Evolutionary conservation across 768 basidiomycete species (phyloP).

Genomic region (Boletus barrowsii): DNA sequence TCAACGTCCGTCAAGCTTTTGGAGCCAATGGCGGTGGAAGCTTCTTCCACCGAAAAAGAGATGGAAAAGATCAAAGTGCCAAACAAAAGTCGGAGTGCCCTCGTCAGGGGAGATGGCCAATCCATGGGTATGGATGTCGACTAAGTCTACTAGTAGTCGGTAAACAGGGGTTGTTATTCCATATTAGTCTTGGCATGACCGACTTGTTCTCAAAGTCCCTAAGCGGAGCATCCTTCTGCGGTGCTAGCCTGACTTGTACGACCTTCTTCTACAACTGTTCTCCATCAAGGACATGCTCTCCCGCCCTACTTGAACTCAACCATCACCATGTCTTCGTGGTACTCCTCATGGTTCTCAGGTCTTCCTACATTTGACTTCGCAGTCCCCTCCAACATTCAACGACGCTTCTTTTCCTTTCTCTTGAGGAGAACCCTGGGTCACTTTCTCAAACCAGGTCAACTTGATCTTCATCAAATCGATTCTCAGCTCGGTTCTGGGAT

Average conservation of each 20-base stretch:
- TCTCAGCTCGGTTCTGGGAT: constrained; percentile 91
- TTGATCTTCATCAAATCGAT: constrained; percentile 84
- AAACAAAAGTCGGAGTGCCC: constrained; percentile 62
- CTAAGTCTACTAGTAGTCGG: constrained; percentile 26
- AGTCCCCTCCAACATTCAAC: constrained; percentile 73
- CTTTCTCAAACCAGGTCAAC: constrained; percentile 84
- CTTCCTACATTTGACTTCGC: constrained; percentile 65
- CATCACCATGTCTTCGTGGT: constrained; percentile 50
- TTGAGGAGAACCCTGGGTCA: constrained; percentile 81
- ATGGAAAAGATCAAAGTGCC: constrained; percentile 78
- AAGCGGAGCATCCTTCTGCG: constrained; percentile 4
- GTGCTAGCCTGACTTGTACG: neutral
- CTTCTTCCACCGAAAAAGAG: constrained; percentile 45
- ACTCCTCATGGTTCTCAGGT: constrained; percentile 49
- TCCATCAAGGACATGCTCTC: constrained; percentile 15
- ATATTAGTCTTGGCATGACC: constrained; percentile 13
- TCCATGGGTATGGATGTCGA: constrained; percentile 92
- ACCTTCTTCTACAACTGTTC: neutral
- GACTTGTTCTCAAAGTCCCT: neutral
- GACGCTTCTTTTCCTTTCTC: constrained; percentile 86
- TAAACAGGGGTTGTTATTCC: constrained; percentile 21
- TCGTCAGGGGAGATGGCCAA: constrained; percentile 79
- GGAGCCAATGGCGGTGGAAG: constrained; percentile 52
- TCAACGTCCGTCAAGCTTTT: constrained; percentile 58
- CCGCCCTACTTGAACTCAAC: constrained; percentile 12